Evolutionary conservation across 176 grass and related monocot genomes (phyloP).

Genomic region (Raddia distichophylla): DNA sequence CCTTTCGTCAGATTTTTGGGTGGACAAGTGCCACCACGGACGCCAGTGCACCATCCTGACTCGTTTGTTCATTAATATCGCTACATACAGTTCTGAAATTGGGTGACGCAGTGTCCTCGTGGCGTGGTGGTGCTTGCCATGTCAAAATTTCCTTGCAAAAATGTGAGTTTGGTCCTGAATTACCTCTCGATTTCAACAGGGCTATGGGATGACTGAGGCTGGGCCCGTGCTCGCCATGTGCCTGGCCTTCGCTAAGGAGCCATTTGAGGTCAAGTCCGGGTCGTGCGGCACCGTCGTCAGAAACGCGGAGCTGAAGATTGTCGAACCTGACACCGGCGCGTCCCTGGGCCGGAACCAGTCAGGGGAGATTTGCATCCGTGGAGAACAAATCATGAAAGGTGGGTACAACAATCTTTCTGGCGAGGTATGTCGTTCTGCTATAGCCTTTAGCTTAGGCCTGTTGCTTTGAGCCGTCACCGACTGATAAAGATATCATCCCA

Average conservation of each 20-base stretch:
- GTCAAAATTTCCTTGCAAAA: not conserved
- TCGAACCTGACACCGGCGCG: slow-evolving; percentile 70
- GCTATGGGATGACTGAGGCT: slow-evolving; percentile 94
- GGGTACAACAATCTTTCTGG: not conserved
- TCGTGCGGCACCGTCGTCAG: slow-evolving; percentile 91
- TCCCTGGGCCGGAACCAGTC: slow-evolving; percentile 61
- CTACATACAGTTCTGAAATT: not conserved
- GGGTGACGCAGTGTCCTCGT: not conserved
- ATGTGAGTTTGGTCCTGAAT: not conserved
- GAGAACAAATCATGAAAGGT: slow-evolving; percentile 99
- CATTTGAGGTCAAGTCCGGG: slow-evolving; percentile 77
- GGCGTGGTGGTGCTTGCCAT: not conserved
- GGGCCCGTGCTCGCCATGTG: slow-evolving; percentile 95
- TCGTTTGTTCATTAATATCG: not conserved
- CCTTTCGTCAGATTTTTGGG: not conserved
- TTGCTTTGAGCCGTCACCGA: not conserved
- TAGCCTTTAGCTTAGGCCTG: not conserved
- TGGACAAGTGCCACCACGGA: not conserved
- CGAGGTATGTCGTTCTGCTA: not conserved
- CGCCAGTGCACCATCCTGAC: not conserved
- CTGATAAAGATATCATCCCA: not conserved
- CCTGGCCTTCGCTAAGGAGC: slow-evolving; percentile 87
- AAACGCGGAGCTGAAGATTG: slow-evolving; percentile 81
- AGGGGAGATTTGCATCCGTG: slow-evolving; percentile 92
- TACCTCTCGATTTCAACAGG: slow-evolving; percentile 41